Percentiles rank a stretch among this genome's conserved stretches.
Evolutionary conservation across 1,284 basidiomycete species (phyloP).

Genomic region (Rhodotorula mucilaginosa): DNA sequence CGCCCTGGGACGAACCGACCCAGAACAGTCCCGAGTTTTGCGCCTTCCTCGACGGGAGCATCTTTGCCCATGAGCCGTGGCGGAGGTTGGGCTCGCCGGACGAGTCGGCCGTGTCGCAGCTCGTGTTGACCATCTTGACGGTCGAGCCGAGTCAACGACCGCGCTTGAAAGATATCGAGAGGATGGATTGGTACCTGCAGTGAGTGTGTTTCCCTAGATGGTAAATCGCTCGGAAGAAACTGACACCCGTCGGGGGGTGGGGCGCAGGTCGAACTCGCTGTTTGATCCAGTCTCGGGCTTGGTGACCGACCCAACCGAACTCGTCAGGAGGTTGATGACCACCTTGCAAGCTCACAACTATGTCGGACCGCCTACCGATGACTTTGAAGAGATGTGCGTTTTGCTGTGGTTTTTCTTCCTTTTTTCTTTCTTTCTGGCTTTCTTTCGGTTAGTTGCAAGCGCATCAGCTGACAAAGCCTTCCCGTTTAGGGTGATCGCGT

Average conservation of each 20-base stretch:
- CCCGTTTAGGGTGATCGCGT: constrained; percentile 4
- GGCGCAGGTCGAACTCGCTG: constrained; percentile 31
- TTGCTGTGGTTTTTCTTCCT: too few relatives aligned
- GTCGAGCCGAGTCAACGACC: constrained; percentile 69
- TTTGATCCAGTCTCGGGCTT: constrained; percentile 30
- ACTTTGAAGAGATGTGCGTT: constrained; percentile 28
- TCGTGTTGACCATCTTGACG: constrained; percentile 70
- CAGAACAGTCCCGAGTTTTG: constrained; percentile 71
- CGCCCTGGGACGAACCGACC: constrained; percentile 96
- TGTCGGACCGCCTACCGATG: constrained; percentile 26
- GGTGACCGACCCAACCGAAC: constrained; percentile 19
- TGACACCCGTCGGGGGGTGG: not conserved
- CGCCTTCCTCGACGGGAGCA: constrained; percentile 70
- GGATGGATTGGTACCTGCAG: constrained; percentile 78
- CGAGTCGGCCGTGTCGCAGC: constrained; percentile 54
- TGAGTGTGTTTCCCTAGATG: constrained; percentile 45
- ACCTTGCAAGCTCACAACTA: constrained; percentile 28
- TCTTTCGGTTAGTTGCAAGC: too few relatives aligned
- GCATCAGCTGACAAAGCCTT: too few relatives aligned
- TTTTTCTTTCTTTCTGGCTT: too few relatives aligned
- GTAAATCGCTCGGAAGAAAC: too few relatives aligned
- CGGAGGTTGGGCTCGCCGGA: constrained; percentile 55
- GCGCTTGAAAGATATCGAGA: constrained; percentile 65
- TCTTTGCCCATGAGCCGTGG: constrained; percentile 81
- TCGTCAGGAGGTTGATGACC: constrained; percentile 22